Evolutionary conservation across 2,329 filamentous ascomycete genomes (phyloP), one percentile per base, ranked within the genome.

Genomic region (Emmonsiellopsis sp.): DNA sequence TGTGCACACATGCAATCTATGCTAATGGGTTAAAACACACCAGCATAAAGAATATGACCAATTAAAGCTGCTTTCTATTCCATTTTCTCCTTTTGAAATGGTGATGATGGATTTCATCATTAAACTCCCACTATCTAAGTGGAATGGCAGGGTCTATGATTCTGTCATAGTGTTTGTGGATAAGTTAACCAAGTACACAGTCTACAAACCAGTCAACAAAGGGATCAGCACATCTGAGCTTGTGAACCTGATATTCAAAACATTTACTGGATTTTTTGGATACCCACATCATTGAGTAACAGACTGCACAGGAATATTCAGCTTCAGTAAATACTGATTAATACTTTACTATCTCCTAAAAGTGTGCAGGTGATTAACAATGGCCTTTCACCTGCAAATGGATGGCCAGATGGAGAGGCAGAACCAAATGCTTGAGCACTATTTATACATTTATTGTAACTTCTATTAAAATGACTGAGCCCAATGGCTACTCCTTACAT

Each of bases 391-490:
- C 37, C 31, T 43, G 5, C 26, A 53, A 40, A 50, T 34, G 10
- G 6, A 50, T 38, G 9, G 34, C 7, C 32, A 54, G 15, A 56
- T 46, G 2, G 51, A 58, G 50, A 34, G 20, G 7, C 9, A 41
- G n/a, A 58, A 58, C 31, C 11, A 50, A 13, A 31, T 50, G 3
- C 9, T 58, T 7, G 34, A 58, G 35, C 31, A 55, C 5, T 60
- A 60, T 35, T 45, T 61, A 8, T 45, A 50, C 7, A 20, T 30
- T 32, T 61, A 50, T 43, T 32, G 42, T 30, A 56, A 54, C 37
- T 59, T 54, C 44, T n/a, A 50, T 8, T 50, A 61, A 35, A 49
- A 61, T 46, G 49, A 61, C 38, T 61, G 48, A 53, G 51, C 43
- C 2, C 4, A 51, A 38, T 51, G 38, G 37, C 34, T 61, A n/a